Evolutionary conservation across 257 asterid species (phyloP), one percentile per base, ranked within the genome.

Genomic region (Marsdenia floribunda): DNA sequence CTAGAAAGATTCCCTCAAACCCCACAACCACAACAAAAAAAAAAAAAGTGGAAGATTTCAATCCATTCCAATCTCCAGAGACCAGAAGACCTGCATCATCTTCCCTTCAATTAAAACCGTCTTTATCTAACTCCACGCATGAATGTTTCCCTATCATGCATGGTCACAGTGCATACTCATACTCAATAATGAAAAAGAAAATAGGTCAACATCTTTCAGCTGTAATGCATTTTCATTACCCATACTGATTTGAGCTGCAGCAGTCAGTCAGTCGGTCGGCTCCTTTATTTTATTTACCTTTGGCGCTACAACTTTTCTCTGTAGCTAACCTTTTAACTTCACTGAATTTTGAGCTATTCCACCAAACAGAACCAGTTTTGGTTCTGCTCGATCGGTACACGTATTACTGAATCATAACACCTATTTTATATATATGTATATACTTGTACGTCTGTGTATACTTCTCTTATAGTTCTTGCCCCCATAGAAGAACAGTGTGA

Each of bases 311-410:
- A 53, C 59, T 5, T 18, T 73, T 29, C 49, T 38, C 5, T 29
- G 40, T 65, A 65, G 69, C 71, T 15, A 24, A 14, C 16, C 19
- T 49, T 68, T 19, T 49, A 46, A 15, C 61, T 7, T 44, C 40
- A 40, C 40, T 69, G 35, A 29, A 44, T 21, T 44, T 75, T 33
- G 21, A 68, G 72, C 76, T 35, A 58, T 58, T 67, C 67, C 57
- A 66, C 84, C 82, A 76, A 54, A 66, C 81, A 70, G 52, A 75
- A 71, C 76, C 82, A 73, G 78, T 75, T 50, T 69, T 77, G 80
- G 75, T 79, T 80, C 21, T 73, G 81, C 72, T 37, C 29, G 29
- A 11, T 44, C 33, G 33, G 63, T 29, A 59, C 44, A 10, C 29
- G 6, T 16, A 14, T 69, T 13, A 65, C 33, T 37, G 19, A 53